Base-by-base conservation (phyloP, 2,329 filamentous ascomycete species). In the Tothia fuscella region DNA sequence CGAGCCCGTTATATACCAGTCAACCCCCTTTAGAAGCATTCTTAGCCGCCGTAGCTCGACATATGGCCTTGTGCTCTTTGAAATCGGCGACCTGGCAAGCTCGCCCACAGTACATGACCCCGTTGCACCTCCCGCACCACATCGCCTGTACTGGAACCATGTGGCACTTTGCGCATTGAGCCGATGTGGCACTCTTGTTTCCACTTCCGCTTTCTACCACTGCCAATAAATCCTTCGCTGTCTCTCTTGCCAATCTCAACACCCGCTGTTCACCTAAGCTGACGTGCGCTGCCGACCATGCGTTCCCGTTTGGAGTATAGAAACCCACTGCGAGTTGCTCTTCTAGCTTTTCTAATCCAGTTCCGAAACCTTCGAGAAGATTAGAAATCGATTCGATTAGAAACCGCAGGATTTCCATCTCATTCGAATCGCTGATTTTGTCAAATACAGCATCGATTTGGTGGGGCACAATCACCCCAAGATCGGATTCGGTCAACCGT, bases 241-340 rank as follows among this genome's bases (percentile, higher is more conserved):
- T 33, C 31, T 33, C 21, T 33, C 31, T 33, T 9, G 31, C 21
- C 31, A 33, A 33, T 33, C 12, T 33, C 31, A 33, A 33, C 31
- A 33, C 31, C 31, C 31, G 31, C 31, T 33, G 31, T 33, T 33
- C 31, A 33, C 31, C 31, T 19, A 33, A 33, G 31, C 31, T 33
- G 31, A 33, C 31, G 31, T 33, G 31, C 13, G 31, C 31, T 19
- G 31, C 31, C 31, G 31, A 33, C 31, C 31, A 33, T 33, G 31
- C 31, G 31, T 33, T 33, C 31, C 31, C 31, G 5, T 19, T 19
- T 12, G 13, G 5, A 33, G 31, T 19, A 33, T 33, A 33, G 12
- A 33, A 7, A 3, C 31, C 31, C 31, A 7, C n/a, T 19, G 31
- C 31, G 31, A 33, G 31, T 33, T 6, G n/a, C 10, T 33, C 31